Evolutionary conservation across 2,329 filamentous ascomycete genomes (phyloP).

Genomic region (Pseudogymnoascus sp.): DNA sequence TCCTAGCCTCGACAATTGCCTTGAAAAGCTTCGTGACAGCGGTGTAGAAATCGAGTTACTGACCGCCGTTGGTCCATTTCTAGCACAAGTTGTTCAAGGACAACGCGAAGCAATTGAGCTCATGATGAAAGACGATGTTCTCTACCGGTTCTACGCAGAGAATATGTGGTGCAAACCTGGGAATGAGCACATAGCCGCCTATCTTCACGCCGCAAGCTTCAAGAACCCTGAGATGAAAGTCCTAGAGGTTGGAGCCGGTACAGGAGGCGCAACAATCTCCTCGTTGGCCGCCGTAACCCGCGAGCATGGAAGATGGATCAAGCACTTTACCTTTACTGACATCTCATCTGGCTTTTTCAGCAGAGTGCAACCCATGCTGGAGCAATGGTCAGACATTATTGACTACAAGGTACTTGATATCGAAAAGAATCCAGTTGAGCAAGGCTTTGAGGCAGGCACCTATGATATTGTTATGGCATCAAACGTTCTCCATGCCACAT

Average conservation of each 20-base stretch:
- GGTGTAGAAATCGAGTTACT: constrained; percentile 11
- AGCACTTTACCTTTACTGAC: constrained; percentile 18
- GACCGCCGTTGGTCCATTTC: constrained; percentile 6
- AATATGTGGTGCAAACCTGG: neutral
- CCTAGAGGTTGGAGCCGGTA: neutral
- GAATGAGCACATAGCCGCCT: neutral
- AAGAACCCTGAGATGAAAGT: constrained; percentile 11
- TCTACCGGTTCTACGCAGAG: constrained; percentile 11
- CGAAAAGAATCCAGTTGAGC: constrained; percentile 18
- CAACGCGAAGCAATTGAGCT: constrained; percentile 9
- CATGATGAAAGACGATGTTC: constrained; percentile 10
- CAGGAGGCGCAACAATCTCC: neutral
- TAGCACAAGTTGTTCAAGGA: constrained; percentile 8
- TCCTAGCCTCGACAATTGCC: neutral
- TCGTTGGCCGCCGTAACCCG: constrained; percentile 7
- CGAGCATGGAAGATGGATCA: neutral
- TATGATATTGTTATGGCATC: constrained; percentile 33
- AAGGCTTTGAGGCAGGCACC: constrained; percentile 24
- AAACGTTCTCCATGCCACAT: constrained; percentile 32
- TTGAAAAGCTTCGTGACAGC: neutral
- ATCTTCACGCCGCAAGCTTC: neutral
- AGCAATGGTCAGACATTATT: constrained; percentile 22
- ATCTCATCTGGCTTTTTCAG: constrained; percentile 27
- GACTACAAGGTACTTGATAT: constrained; percentile 28
- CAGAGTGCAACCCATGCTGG: constrained; percentile 23